Evolutionary conservation across 768 basidiomycete species (phyloP), one percentile per base, ranked within the genome.

Genomic region (Lactarius hengduanensis): DNA sequence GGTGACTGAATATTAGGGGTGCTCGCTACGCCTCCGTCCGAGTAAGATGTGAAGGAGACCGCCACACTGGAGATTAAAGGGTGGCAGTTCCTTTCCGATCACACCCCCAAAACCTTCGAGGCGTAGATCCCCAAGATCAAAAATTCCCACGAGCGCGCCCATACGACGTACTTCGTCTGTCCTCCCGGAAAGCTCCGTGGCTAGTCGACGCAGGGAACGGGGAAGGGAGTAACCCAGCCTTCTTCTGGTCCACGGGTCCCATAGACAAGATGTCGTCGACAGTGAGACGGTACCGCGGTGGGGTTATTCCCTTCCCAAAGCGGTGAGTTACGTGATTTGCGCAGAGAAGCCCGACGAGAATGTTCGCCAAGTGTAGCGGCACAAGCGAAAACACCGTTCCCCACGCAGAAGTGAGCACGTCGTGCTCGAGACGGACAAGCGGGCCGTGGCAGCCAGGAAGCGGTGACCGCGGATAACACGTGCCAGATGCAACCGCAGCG

Each of bases 391-490:
- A 90, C 20, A 82, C 82, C 1, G 79, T 74, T 26, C 75, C 73
- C 79, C 86, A 86, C 20, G 87, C 76, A 28, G 74, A 71, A 28
- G 72, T 75, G 13, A 91, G 79, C 56, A 79, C 77, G 50, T 71
- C 72, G 18, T 76, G 76, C 74, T 90, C 86, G 73, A 86, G 87
- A 9, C 76, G 76, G 61, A 79, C 78, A 47, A 91, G 82, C 61
- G 78, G 78, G 28, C 81, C 82, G 74, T 88, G 89, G 75, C 90
- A 91, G 2, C 88, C 90, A 15, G 88, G 86, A 4, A 91, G 78
- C 5, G 80, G 73, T 16, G 87, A 80, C 22, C 88, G 81, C 2
- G 85, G 77, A 72, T 86, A 89, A 73, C 90, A 91, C 43, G 77
- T 77, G 58, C 77, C 78, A 60, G 86, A 86, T 38, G 83, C 80